Evolutionary conservation across 1,139 yeast genomes (phyloP).

Genomic region (Scheffersomyces parashehatae): DNA sequence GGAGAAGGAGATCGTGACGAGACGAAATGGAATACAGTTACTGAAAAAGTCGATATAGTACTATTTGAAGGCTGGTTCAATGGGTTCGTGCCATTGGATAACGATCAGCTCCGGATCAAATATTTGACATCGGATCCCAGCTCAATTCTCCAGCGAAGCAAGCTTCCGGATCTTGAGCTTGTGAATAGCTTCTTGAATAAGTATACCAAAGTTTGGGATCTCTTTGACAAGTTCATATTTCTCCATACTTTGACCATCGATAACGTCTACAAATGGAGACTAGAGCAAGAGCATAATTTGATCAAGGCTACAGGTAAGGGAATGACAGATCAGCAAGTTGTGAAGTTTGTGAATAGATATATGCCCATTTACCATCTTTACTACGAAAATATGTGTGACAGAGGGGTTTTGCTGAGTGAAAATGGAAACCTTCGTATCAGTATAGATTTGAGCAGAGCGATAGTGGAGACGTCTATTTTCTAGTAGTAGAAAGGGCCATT

Average conservation of each 20-base stretch:
- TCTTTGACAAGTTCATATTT: constrained; percentile 62
- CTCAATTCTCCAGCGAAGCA: constrained; percentile 22
- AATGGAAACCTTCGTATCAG: not conserved
- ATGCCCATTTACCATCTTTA: constrained; percentile 83
- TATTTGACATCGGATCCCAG: constrained; percentile 21
- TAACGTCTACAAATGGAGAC: constrained; percentile 79
- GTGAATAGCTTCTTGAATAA: constrained; percentile 51
- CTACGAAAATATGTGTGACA: constrained; percentile 43
- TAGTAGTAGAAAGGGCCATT: no score
- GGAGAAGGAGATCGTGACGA: constrained; percentile 79
- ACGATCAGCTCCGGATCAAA: constrained; percentile 18
- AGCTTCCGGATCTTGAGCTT: constrained; percentile 30
- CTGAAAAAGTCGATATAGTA: constrained; percentile 56
- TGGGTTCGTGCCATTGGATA: constrained; percentile 59
- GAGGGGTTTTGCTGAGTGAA: constrained; percentile 2
- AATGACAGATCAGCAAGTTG: constrained; percentile 75
- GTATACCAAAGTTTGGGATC: constrained; percentile 60
- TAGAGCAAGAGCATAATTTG: constrained; percentile 78
- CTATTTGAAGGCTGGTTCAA: constrained; percentile 94
- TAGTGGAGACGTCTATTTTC: no score
- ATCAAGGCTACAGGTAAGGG: constrained; percentile 61
- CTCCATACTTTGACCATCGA: constrained; percentile 57
- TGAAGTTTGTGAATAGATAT: constrained; percentile 71
- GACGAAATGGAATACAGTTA: constrained; percentile 36
- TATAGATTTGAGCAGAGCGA: not conserved